phyloP scores from a whole-genome alignment of 2,329 filamentous ascomycete species.

The Arthrobotrys entomopaga region DNA sequence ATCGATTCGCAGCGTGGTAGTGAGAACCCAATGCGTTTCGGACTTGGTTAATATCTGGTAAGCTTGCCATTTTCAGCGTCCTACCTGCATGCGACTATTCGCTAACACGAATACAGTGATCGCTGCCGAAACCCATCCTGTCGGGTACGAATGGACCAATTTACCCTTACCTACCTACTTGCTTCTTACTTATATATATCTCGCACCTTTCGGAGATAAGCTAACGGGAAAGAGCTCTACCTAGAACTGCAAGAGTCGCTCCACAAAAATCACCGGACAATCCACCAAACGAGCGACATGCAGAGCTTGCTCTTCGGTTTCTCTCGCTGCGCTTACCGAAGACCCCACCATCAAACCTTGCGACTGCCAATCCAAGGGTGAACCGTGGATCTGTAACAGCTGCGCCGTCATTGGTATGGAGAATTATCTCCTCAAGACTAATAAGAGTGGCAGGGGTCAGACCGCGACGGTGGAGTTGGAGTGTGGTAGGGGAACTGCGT shows the following conservation, averaged over 20 bases:
- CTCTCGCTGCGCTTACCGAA: conserved; percentile 32
- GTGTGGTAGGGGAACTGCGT: conserved; percentile 40
- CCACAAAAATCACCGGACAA: conserved; percentile 31
- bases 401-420: conserved; percentile 49
- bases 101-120: conserved; percentile 16
- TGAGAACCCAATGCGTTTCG: conserved; percentile 34
- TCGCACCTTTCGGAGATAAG: not conserved
- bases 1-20: conserved; percentile 29
- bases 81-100: conserved; percentile 1
- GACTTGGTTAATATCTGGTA: conserved; percentile 50
- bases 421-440: conserved; percentile 49
- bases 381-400: conserved; percentile 47
- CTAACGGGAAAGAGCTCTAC: not conserved
- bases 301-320: conserved; percentile 42
- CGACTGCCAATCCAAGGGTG: conserved; percentile 44
- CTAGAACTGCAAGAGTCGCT: conserved; percentile 50
- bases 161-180: not conserved
- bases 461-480: conserved; percentile 41
- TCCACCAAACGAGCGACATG: conserved; percentile 46
- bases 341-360: conserved; percentile 51
- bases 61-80: not conserved
- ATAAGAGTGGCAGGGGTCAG: conserved; percentile 21
- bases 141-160: conserved; percentile 20
- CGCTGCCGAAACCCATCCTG: conserved; percentile 44
- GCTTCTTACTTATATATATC: too few species aligned